These are phyloP conservation scores for Crotalaria pallida DNA, from an alignment of 306 rosid species.

Conservation along the genomic window DNA sequence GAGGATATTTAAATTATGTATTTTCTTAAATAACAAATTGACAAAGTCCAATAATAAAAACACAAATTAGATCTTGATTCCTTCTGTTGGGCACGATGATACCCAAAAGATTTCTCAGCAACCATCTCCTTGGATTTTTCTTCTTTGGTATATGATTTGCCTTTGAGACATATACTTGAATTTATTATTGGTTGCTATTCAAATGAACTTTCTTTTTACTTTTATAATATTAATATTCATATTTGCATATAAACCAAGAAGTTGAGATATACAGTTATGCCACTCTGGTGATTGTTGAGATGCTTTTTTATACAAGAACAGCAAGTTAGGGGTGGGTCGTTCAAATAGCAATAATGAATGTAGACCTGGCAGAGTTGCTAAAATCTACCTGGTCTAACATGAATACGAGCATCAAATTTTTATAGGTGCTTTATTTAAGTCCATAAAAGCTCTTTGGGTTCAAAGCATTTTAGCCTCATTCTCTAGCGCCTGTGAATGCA, in stretches of 20 bases:
- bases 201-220: not conserved
- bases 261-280: not conserved
- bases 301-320: not conserved
- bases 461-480: not conserved
- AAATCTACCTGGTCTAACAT: not conserved
- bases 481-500: not conserved
- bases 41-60: not conserved
- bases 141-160: not conserved
- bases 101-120: not conserved
- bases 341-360: not conserved
- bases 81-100: conserved; percentile 1
- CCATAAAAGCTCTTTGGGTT: not conserved
- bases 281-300: not conserved
- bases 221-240: not conserved
- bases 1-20: conserved; percentile 13
- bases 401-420: not conserved
- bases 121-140: conserved; percentile 14
- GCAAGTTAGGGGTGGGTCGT: not conserved
- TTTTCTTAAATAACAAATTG: not conserved
- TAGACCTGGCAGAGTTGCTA: not conserved
- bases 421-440: not conserved
- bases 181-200: not conserved
- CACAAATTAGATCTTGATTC: conserved; percentile 6
- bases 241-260: not conserved
- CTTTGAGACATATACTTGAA: not conserved